These are phyloP conservation scores for Globisporangium carolinianum DNA, from an alignment of 352 stramenopile species.

Conservation along the genomic window DNA sequence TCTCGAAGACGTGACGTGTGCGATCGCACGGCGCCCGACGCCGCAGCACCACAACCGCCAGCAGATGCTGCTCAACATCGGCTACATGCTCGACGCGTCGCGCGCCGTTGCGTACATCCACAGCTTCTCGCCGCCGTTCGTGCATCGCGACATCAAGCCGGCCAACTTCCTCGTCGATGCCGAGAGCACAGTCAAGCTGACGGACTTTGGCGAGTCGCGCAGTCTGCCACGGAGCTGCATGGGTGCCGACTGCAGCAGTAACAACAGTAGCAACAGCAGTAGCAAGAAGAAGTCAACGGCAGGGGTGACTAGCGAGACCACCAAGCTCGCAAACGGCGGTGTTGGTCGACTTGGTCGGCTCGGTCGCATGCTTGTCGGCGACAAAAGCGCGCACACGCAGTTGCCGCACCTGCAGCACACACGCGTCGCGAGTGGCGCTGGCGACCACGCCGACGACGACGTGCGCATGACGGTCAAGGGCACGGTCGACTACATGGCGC, in stretches of 20 bases:
- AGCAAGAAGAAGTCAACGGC: conserved; percentile 7
- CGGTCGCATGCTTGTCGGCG: no score
- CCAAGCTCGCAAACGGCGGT: not conserved
- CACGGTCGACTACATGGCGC: conserved; percentile 76
- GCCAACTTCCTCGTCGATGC: conserved; percentile 67
- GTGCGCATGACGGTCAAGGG: conserved; percentile 51
- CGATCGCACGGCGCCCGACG: conserved; percentile 24
- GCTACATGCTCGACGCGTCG: conserved; percentile 58
- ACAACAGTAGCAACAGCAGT: conserved; percentile 12
- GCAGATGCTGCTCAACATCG: conserved; percentile 50
- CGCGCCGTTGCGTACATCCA: conserved; percentile 67
- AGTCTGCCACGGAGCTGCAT: conserved; percentile 29
- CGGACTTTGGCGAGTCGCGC: conserved; percentile 63
- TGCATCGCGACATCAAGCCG: conserved; percentile 76
- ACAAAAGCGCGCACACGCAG: no score
- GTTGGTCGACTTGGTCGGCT: conserved; percentile 14
- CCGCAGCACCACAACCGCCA: conserved; percentile 28
- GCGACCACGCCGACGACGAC: not conserved
- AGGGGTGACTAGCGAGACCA: not conserved
- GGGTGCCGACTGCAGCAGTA: conserved; percentile 10
- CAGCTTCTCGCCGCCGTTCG: conserved; percentile 61
- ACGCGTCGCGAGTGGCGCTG: conserved; percentile 5
- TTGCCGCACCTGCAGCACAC: conserved; percentile 20
- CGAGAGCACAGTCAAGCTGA: conserved; percentile 51
- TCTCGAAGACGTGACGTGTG: conserved; percentile 44